Evolutionary conservation across 495 filamentous ascomycete species (phyloP).

Genomic region (Annulohypoxylon maeteangense): DNA sequence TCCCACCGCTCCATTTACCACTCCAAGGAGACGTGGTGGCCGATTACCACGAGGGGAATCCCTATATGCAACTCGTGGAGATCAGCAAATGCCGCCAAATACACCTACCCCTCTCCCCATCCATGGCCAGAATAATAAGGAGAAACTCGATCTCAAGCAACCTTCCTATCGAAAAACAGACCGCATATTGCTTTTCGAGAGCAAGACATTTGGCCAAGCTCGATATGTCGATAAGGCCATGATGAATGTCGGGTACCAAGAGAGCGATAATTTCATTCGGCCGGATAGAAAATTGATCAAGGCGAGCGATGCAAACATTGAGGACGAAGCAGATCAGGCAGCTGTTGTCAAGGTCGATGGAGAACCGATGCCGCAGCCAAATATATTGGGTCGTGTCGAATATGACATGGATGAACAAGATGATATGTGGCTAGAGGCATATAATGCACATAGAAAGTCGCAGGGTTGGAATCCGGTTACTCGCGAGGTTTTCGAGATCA

Average conservation of each 20-base stretch:
- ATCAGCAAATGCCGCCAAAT: constrained; percentile 52
- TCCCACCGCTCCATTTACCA: constrained; percentile 47
- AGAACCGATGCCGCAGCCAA: constrained; percentile 58
- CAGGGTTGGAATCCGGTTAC: constrained; percentile 83
- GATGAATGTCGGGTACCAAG: constrained; percentile 94
- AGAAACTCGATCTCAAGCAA: constrained; percentile 67
- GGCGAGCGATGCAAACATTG: constrained; percentile 75
- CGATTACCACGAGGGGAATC: constrained; percentile 62
- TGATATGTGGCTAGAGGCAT: constrained; percentile 89
- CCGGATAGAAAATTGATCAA: constrained; percentile 82
- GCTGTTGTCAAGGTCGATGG: constrained; percentile 68
- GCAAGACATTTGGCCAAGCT: constrained; percentile 64
- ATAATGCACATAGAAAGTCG: constrained; percentile 78
- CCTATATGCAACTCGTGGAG: constrained; percentile 58
- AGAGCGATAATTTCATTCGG: constrained; percentile 85
- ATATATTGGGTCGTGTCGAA: constrained; percentile 80
- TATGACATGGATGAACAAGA: constrained; percentile 99
- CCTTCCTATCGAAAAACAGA: constrained; percentile 68
- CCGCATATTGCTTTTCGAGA: constrained; percentile 65
- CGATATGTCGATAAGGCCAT: constrained; percentile 86
- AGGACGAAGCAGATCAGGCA: constrained; percentile 81
- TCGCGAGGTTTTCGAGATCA: constrained; percentile 93
- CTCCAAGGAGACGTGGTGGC: constrained; percentile 58
- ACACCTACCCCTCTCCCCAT: constrained; percentile 64
- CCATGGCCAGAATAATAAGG: constrained; percentile 64